Evolutionary conservation across 768 basidiomycete species (phyloP).

Genomic region (Suillus clintonianus): DNA sequence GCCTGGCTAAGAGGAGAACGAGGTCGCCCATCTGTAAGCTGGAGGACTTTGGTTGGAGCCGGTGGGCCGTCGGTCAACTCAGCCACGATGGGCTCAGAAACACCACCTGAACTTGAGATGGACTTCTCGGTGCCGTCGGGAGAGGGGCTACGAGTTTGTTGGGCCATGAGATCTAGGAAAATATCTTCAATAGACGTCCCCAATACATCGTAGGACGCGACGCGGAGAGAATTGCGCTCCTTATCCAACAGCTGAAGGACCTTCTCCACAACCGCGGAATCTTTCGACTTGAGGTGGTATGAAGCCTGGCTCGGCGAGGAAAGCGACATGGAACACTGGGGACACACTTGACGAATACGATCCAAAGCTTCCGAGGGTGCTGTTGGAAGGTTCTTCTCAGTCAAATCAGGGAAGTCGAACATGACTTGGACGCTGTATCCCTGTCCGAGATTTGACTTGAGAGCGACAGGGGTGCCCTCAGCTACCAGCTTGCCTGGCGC

Average conservation of each 20-base stretch:
- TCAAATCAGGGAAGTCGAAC: slow-evolving; percentile 40
- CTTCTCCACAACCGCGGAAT: slow-evolving; percentile 51
- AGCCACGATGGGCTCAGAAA: neutral
- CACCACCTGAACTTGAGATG: slow-evolving; percentile 9
- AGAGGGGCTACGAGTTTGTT: slow-evolving; percentile 18
- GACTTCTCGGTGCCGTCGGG: slow-evolving; percentile 30
- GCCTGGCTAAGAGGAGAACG: slow-evolving; percentile 65
- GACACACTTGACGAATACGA: slow-evolving; percentile 45
- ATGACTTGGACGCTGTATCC: slow-evolving; percentile 68
- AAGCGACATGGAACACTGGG: slow-evolving; percentile 43
- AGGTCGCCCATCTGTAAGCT: slow-evolving; percentile 52
- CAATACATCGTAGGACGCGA: slow-evolving; percentile 64
- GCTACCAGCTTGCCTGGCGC: slow-evolving; percentile 77
- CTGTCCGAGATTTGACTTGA: slow-evolving; percentile 70
- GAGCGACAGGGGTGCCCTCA: slow-evolving; percentile 69
- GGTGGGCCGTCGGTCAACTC: slow-evolving; percentile 5
- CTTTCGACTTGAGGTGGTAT: slow-evolving; percentile 65
- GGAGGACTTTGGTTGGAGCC: slow-evolving; percentile 24
- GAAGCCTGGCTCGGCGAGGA: slow-evolving; percentile 45
- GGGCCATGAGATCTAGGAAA: slow-evolving; percentile 70
- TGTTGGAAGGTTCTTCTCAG: slow-evolving; percentile 18
- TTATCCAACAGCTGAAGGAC: slow-evolving; percentile 58
- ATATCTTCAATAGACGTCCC: slow-evolving; percentile 83
- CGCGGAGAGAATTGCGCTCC: slow-evolving; percentile 36
- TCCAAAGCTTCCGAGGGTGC: slow-evolving; percentile 36